Evolutionary conservation across 805 yeast genomes (phyloP).

Genomic region (Sungouiella blattae): DNA sequence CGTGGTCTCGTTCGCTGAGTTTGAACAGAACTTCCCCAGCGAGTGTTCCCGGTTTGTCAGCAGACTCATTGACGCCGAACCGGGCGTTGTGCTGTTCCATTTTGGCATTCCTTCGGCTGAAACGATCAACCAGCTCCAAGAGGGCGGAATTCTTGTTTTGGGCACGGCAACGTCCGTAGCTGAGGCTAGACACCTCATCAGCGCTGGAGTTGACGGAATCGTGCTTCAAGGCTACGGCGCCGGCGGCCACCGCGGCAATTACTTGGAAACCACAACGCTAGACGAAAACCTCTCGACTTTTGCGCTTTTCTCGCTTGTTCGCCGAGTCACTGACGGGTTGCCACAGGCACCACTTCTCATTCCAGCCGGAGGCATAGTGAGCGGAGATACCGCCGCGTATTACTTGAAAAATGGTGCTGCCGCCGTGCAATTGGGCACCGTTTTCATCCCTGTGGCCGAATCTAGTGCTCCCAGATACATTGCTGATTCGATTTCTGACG

Average conservation of each 20-base stretch:
- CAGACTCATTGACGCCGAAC: slow-evolving; percentile 21
- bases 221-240: slow-evolving; percentile 60
- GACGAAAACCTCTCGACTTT: slow-evolving; percentile 38
- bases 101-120: slow-evolving; percentile 43
- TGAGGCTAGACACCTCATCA: slow-evolving; percentile 35
- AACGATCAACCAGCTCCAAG: slow-evolving; percentile 32
- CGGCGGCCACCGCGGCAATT: slow-evolving; percentile 62
- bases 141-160: slow-evolving; percentile 38
- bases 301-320: slow-evolving; percentile 23
- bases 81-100: slow-evolving; percentile 50
- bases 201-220: slow-evolving; percentile 44
- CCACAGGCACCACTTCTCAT: slow-evolving; percentile 29
- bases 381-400: slow-evolving; percentile 23
- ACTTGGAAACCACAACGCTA: slow-evolving; percentile 18
- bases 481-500: slow-evolving; percentile 7
- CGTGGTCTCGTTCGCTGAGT: slow-evolving; percentile 28
- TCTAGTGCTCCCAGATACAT: slow-evolving; percentile 18
- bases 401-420: slow-evolving; percentile 43
- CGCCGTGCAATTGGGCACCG: slow-evolving; percentile 56
- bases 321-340: slow-evolving; percentile 1
- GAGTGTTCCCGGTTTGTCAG: slow-evolving; percentile 16
- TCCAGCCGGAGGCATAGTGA: slow-evolving; percentile 54
- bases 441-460: slow-evolving; percentile 40
- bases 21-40: slow-evolving; percentile 18
- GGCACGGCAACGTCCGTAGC: slow-evolving; percentile 44